Evolutionary conservation across 768 basidiomycete species (phyloP).

Genomic region (Mycena filopes): DNA sequence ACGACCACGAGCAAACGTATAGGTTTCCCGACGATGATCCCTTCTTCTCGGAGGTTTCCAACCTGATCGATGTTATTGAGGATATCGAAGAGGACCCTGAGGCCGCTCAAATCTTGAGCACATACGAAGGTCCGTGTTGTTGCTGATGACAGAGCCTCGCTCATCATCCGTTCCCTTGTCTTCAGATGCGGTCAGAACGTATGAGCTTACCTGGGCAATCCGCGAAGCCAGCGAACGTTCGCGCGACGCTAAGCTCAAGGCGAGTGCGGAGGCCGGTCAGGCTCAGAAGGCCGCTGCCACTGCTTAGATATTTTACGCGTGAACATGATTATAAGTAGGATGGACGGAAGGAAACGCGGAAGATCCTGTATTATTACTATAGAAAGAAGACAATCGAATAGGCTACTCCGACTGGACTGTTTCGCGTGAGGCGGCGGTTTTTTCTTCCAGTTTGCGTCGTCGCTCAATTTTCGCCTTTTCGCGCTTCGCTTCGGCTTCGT

Average conservation of each 20-base stretch:
- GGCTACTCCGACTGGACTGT: background rate
- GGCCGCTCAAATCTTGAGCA: slow-evolving; percentile 80
- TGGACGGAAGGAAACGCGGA: slow-evolving; percentile 7
- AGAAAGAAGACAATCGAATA: slow-evolving; percentile 1
- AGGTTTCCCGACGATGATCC: slow-evolving; percentile 88
- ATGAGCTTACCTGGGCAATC: slow-evolving; percentile 95
- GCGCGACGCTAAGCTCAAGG: slow-evolving; percentile 57
- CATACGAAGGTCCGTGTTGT: slow-evolving; percentile 76
- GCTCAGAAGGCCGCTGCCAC: slow-evolving; percentile 21
- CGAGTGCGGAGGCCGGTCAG: slow-evolving; percentile 43
- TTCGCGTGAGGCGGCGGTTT: slow-evolving; percentile 18
- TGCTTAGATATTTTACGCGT: slow-evolving; percentile 10
- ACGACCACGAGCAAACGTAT: slow-evolving; percentile 76
- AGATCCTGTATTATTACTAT: slow-evolving; percentile 13
- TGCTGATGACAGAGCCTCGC: background rate
- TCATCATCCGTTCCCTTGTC: slow-evolving; percentile 1
- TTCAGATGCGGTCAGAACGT: slow-evolving; percentile 86
- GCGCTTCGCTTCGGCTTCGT: slow-evolving; percentile 58
- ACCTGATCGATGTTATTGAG: slow-evolving; percentile 90
- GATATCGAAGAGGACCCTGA: slow-evolving; percentile 90
- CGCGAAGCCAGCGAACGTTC: slow-evolving; percentile 80
- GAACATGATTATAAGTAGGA: background rate
- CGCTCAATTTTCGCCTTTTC: slow-evolving; percentile 54
- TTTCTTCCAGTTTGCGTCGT: slow-evolving; percentile 53
- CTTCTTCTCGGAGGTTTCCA: slow-evolving; percentile 93